Percentiles rank a stretch among this genome's conserved stretches.
Conservation (phyloP, 2,329 filamentous ascomycete genomes). For the Beauveria sp. region DNA sequence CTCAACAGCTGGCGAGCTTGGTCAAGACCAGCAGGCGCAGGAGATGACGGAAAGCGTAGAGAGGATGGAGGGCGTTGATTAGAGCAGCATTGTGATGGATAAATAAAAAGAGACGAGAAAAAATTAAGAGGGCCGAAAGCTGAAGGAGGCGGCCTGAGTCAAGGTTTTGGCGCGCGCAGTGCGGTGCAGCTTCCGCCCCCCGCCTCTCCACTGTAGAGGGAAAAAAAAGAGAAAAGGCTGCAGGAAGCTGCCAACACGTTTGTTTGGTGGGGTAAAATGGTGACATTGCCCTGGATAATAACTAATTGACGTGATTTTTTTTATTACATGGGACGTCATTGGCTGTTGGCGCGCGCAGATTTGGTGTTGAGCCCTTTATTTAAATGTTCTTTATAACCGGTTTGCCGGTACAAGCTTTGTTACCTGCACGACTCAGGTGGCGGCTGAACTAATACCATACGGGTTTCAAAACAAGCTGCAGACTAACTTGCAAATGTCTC, state of each 20-base stretch:
- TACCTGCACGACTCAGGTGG: too few relatives aligned
- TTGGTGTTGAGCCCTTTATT: neutral
- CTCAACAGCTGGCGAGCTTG: neutral
- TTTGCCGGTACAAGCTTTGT: too few relatives aligned
- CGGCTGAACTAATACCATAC: too few relatives aligned
- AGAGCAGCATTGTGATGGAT: constrained; percentile 12
- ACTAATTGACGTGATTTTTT: neutral
- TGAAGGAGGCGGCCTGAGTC: neutral
- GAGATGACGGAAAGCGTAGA: neutral
- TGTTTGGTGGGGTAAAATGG: neutral
- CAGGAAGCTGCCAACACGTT: neutral
- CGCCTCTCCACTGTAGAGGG: neutral
- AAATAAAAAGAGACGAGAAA: neutral
- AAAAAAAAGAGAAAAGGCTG: neutral
- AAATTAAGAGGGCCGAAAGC: neutral
- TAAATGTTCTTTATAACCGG: too few relatives aligned
- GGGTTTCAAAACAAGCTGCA: too few relatives aligned
- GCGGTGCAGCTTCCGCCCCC: neutral
- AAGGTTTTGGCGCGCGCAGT: neutral
- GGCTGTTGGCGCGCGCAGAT: neutral
- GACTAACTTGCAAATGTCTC: too few relatives aligned
- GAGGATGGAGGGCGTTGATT: neutral
- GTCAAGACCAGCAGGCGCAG: constrained; percentile 9
- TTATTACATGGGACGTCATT: neutral
- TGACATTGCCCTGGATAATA: neutral